Conservation (phyloP, 495 filamentous ascomycete species). For the Pseudomonodictys pantanalensis region DNA sequence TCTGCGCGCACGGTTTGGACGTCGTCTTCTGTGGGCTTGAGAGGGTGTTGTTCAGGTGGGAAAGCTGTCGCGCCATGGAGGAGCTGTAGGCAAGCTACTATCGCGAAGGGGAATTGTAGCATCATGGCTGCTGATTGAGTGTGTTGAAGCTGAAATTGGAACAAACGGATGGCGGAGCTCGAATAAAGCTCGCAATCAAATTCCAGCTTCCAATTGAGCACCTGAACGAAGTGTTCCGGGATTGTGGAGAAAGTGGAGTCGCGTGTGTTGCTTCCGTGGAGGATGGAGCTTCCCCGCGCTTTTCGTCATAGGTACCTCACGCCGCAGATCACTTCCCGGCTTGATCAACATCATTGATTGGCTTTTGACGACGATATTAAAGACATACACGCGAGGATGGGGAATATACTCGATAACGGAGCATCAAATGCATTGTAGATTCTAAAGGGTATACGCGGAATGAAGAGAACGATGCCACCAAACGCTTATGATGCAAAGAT, state of each 20-base stretch:
- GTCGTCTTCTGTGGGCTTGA: neutral
- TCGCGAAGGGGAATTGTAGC: neutral
- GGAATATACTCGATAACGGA: no score
- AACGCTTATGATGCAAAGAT: no score
- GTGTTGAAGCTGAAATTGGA: neutral
- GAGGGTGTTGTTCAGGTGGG: neutral
- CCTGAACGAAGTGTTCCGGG: neutral
- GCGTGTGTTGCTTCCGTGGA: neutral
- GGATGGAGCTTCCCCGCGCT: neutral
- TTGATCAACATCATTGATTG: no score
- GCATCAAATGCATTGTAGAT: no score
- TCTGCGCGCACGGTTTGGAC: slow-evolving; percentile 25
- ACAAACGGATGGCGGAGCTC: neutral
- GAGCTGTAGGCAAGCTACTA: neutral
- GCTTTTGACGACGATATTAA: no score
- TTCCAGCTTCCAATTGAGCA: neutral
- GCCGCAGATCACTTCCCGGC: neutral
- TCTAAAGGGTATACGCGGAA: no score
- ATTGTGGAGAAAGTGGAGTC: neutral
- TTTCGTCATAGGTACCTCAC: neutral
- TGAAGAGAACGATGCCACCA: no score
- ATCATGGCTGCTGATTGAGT: neutral
- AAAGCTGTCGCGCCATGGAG: neutral
- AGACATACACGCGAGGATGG: no score
- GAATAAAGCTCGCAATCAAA: neutral